Evolutionary conservation across 164 flowering plant species (phyloP), one percentile per base, ranked within the genome.

Genomic region (Liquidambar formosana): DNA sequence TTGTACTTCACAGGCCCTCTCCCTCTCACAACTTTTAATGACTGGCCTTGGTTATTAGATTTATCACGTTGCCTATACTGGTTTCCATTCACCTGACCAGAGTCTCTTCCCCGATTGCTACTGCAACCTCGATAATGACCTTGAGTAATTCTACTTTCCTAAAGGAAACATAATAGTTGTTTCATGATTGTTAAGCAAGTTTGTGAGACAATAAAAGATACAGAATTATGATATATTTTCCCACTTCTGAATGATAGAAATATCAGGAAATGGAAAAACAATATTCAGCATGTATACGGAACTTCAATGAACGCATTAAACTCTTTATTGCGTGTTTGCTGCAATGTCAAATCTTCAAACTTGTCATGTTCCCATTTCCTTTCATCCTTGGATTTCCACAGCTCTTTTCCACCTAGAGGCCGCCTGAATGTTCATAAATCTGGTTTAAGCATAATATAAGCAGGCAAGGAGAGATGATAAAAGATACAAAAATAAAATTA

Each of bases 291-390:
- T 27, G 23, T 44, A 57, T n/a, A 51, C 48, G 19, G 58, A 48
- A 60, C 65, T 33, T 61, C 33, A 57, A 57, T 47, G 9, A 8
- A 61, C 22, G 58, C 58, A 69, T 48, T 48, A 41, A 47, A 11
- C n/a, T 23, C 47, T 49, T 43, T 8, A 57, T 45, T 15, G 8
- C 22, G 59, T 41, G 56, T 8, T 48, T 48, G 48, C 57, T 51
- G 58, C 43, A 28, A 9, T 22, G 25, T 47, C 58, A 69, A 26
- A 52, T 71, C 62, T 53, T 71, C 62, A 54, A 63, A 71, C 68
- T 71, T 71, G 73, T 63, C 73, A 27, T 71, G 68, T n/a, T 8
- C 27, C 73, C 73, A 71, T 56, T 53, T 71, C 22, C 18, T 1
- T 54, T 56, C 62, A 23, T 71, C 53, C 9, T 56, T 44, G 67